These are phyloP conservation scores for Lichtheimia corymbifera DNA, from an alignment of 371 early-diverging fungal species.

Conservation along the genomic window DNA sequence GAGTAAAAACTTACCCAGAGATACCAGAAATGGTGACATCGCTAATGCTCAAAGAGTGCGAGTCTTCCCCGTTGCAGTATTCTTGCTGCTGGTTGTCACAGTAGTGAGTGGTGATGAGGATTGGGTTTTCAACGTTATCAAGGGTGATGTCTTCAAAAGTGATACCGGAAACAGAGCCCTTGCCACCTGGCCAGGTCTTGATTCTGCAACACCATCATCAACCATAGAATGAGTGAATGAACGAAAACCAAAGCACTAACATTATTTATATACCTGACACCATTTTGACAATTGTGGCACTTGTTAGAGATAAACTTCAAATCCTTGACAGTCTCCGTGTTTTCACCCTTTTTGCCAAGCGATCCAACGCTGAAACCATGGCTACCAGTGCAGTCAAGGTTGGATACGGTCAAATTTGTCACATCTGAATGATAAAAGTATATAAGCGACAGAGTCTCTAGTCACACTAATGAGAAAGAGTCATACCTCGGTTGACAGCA, in stretches of 20 bases:
- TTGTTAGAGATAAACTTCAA: conserved; percentile 22
- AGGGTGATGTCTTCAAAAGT: conserved; percentile 20
- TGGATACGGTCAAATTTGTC: conserved; percentile 25
- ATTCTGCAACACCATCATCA: conserved; percentile 6
- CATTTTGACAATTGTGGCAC: conserved; percentile 39
- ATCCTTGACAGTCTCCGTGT: conserved; percentile 22
- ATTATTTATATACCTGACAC: conserved; percentile 19
- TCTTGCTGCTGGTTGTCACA: conserved; percentile 23
- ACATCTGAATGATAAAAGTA: conserved; percentile 11
- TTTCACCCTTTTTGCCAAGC: conserved; percentile 25
- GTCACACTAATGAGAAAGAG: neutral
- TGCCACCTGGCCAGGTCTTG: conserved; percentile 32
- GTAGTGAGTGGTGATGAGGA: conserved; percentile 29
- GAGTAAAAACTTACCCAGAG: conserved; percentile 15
- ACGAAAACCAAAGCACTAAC: neutral
- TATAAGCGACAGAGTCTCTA: neutral
- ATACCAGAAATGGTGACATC: conserved; percentile 23
- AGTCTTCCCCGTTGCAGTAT: conserved; percentile 19
- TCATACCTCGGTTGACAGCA: conserved; percentile 29
- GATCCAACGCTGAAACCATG: conserved; percentile 42
- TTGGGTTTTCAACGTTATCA: conserved; percentile 26
- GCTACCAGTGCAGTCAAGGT: conserved; percentile 25
- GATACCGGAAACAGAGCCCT: conserved; percentile 20
- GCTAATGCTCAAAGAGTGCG: conserved; percentile 22
- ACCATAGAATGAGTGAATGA: no score